Evolutionary conservation across 352 stramenopile genomes (phyloP).

Genomic region (Globisporangium polare): DNA sequence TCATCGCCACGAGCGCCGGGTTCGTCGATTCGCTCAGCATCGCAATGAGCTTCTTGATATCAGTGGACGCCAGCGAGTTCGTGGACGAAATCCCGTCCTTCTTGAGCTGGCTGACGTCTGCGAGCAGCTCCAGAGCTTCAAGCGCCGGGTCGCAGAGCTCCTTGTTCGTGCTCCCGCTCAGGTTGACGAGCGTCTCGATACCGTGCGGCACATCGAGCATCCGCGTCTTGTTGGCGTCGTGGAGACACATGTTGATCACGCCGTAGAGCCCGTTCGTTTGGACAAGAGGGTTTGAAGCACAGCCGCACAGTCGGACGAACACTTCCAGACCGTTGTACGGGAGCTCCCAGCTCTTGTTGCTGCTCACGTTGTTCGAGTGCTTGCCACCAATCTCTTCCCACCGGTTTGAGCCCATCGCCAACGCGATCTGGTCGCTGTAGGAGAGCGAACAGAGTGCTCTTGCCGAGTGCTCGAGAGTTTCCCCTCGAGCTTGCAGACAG

Average conservation of each 20-base stretch:
- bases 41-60: constrained; percentile 67
- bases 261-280: constrained; percentile 68
- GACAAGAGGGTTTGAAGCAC: constrained; percentile 25
- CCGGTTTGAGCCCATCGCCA: constrained; percentile 34
- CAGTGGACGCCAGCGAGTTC: constrained; percentile 32
- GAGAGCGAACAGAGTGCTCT: constrained; percentile 76
- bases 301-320: constrained; percentile 46
- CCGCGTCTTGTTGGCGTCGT: constrained; percentile 78
- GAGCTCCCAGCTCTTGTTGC: neutral
- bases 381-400: constrained; percentile 3
- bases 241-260: constrained; percentile 80
- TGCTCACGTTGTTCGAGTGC: neutral
- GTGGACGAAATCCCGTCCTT: constrained; percentile 26
- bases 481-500: constrained; percentile 28
- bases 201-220: constrained; percentile 69
- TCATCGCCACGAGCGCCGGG: constrained; percentile 57
- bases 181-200: constrained; percentile 75
- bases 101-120: constrained; percentile 55
- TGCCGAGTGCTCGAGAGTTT: constrained; percentile 60
- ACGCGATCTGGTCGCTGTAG: constrained; percentile 77
- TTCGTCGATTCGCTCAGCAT: constrained; percentile 52
- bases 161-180: constrained; percentile 56
- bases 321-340: constrained; percentile 37
- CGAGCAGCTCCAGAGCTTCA: constrained; percentile 73
- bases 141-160: constrained; percentile 67